Evolutionary conservation across 495 filamentous ascomycete species (phyloP), one percentile per base, ranked within the genome.

Genomic region (Xylaria cubensis): DNA sequence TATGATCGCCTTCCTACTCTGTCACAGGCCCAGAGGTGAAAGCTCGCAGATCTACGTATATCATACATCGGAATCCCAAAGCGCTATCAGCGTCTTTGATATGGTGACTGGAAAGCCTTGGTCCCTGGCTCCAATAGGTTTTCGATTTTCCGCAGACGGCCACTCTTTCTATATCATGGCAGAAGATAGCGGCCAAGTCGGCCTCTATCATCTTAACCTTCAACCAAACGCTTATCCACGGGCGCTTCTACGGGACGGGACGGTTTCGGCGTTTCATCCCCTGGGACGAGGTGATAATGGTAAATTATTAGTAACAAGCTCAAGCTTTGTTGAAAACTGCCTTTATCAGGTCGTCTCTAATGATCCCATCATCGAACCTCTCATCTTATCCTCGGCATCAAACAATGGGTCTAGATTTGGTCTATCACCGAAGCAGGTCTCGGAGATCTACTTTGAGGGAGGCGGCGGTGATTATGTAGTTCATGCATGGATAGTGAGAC

Each of bases 401-500:
- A 70, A 76, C 32, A 42, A 76, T 36, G 80, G 76, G 21, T 41
- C 72, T 59, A 73, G 72, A 46, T 50, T 78, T 21, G 76, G 72
- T 3, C 65, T 81, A 24, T 78, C 77, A 9, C 61, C 63, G 7
- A 70, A 58, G 24, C 77, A 80, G 69, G 63, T 79, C 1, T 76
- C 75, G 12, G 76, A 80, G 46, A 55, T 79, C 59, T 79, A 77
- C 64, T 78, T 74, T 41, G 67, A 78, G 67, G 76, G 79, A 1
- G 71, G 42, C 4, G 24, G 26, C 19, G 71, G 67, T 15, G 64
- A 75, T 26, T 69, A 66, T 63, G 64, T 42, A 10, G 71, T 79
- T 10, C 78, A 81, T 4, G 76, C 77, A 29, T 81, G 80, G 80
- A 65, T 81, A 50, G 62, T 80, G 21, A 71, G 64, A 46, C 80